phyloP scores from a whole-genome alignment of 148 eudicot genomes.

The Spergularia bocconei region DNA sequence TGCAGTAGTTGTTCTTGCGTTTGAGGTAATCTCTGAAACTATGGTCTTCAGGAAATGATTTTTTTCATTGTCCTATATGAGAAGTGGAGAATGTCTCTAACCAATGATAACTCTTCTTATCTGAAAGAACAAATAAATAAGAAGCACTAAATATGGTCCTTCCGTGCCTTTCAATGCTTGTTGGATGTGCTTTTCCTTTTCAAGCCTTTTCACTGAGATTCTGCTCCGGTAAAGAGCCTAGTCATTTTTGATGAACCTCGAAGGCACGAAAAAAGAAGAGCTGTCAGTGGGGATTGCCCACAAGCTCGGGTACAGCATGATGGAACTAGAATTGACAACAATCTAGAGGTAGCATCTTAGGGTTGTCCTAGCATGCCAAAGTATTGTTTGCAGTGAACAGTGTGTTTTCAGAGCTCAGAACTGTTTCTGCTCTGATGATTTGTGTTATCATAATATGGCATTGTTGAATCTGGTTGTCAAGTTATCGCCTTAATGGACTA shows the following conservation, averaged over 20 bases:
- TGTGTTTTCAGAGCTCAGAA: background rate
- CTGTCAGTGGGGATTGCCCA: background rate
- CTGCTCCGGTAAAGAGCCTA: too few relatives aligned
- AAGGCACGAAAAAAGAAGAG: background rate
- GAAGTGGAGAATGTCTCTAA: background rate
- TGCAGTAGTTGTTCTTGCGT: slow-evolving; percentile 52
- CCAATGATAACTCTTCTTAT: too few relatives aligned
- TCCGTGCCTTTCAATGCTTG: background rate
- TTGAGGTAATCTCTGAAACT: slow-evolving; percentile 56
- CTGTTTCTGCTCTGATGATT: background rate
- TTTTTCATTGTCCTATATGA: background rate
- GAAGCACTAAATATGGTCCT: background rate
- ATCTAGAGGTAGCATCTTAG: too few relatives aligned
- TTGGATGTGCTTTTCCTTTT: background rate
- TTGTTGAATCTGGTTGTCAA: background rate
- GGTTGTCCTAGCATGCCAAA: too few relatives aligned
- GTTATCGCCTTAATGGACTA: too few relatives aligned
- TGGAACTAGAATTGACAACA: too few relatives aligned
- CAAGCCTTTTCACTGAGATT: background rate
- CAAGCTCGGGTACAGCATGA: too few relatives aligned
- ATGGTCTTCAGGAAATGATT: background rate
- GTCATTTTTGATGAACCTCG: background rate
- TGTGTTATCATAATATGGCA: background rate
- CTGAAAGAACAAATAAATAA: background rate
- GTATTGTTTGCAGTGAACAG: too few relatives aligned